Base-by-base conservation (phyloP, 495 filamentous ascomycete species). In the Tuber magnatum region DNA sequence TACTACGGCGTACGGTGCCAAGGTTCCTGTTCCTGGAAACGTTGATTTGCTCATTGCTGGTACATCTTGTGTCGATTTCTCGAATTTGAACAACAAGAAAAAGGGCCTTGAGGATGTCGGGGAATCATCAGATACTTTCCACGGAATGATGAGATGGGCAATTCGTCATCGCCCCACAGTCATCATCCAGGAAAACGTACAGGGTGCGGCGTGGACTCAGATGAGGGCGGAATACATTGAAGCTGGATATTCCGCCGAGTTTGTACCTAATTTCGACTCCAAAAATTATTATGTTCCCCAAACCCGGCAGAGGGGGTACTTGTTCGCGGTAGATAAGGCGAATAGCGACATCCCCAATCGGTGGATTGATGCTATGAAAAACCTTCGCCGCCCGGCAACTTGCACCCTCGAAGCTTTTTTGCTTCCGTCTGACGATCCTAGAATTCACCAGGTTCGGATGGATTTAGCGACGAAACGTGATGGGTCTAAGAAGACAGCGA, bases 231-330 rank as follows among this genome's bases (percentile, higher is more conserved):
- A 86, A 39, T 89, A 90, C 82, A 77, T 84, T 0, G 81, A 84
- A 7, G 83, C 89, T 35, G 87, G 86, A 22, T 97, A 95, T 80
- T 78, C 85, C 1, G 85, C 86, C 2, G 75, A 77, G 8, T 84
- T 83, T 22, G 43, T 81, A 8, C 75, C 82, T 8, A 77, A 68
- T 3, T 79, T 92, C 0, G 92, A 97, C 78, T 91, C 90, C 2
- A 95, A 94, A 81, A 80, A 92, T 0, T 94, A 87, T 80, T 94
- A 93, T 70, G 84, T 96, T 3, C 93, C 93, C 0, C 93, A 97
- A 51, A 97, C 93, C 8, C 85, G 93, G 1, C 85, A 85, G 44
- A 87, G 93, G 68, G 88, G 89, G 8, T 97, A 95, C 80, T 87
- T 94, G 82, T 83, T 93, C 42, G 90, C 88, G 40, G 78, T 93